Percentiles rank a stretch among this genome's conserved stretches.
These are phyloP conservation scores for Diaporthe capsici DNA, from an alignment of 2,329 filamentous ascomycete species.

Conservation along the genomic window DNA sequence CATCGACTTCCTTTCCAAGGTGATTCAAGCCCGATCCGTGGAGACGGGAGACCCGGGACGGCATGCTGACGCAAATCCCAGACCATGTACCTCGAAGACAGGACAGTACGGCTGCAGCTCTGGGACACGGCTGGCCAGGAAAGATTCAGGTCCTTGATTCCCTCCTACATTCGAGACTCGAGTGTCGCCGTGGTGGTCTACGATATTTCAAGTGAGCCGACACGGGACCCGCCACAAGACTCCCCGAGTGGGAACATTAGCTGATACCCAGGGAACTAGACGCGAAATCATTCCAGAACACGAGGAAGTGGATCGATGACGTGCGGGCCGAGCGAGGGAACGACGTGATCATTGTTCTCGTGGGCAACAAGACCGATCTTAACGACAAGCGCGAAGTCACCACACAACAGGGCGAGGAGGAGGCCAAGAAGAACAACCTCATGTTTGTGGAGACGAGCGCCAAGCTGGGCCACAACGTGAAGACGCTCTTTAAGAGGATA, in stretches of 20 bases:
- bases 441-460: slow-evolving; percentile 99
- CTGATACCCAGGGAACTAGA: slow-evolving; percentile 60
- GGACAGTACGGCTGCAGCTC: slow-evolving; percentile 95
- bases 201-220: slow-evolving; percentile 86
- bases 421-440: slow-evolving; percentile 96
- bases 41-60: slow-evolving; percentile 46
- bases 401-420: slow-evolving; percentile 94
- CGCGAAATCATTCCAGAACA: slow-evolving; percentile 98
- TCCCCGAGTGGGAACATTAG: slow-evolving; percentile 11
- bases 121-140: slow-evolving; percentile 99
- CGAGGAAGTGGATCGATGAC: slow-evolving; percentile 99
- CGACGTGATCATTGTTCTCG: slow-evolving; percentile 98
- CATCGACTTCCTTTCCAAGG: slow-evolving; percentile 99
- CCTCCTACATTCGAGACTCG: slow-evolving; percentile 98
- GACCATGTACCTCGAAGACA: slow-evolving; percentile 99
- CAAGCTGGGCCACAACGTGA: slow-evolving; percentile 98
- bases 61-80: slow-evolving; percentile 52
- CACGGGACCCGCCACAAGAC: slow-evolving; percentile 28
- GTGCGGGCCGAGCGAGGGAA: slow-evolving; percentile 96
- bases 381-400: slow-evolving; percentile 99
- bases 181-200: slow-evolving; percentile 99
- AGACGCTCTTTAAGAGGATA: slow-evolving; percentile 97
- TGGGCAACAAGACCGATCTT: slow-evolving; percentile 99
- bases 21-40: slow-evolving; percentile 49
- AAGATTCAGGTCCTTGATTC: slow-evolving; percentile 95